Evolutionary conservation across 139 green algal species (phyloP).

Genomic region (Chlorella sp.): DNA sequence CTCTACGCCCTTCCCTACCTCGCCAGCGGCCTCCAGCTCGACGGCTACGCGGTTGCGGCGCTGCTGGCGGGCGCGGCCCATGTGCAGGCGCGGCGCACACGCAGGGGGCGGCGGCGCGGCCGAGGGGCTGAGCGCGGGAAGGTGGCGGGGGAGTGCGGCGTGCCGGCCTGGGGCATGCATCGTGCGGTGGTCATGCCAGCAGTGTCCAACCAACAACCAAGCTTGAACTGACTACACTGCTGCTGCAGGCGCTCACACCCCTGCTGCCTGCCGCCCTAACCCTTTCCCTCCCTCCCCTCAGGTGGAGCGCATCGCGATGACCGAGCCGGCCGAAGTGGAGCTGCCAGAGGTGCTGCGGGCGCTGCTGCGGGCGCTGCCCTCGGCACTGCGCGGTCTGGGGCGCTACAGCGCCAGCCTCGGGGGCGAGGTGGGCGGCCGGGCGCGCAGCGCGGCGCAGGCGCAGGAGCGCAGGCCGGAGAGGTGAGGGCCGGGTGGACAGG

Average conservation of each 20-base stretch:
- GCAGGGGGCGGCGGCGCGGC: not conserved
- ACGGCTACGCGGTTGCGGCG: constrained; percentile 50
- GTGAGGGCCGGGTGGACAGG: not conserved
- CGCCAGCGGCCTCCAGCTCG: constrained; percentile 58
- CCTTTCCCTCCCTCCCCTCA: not conserved
- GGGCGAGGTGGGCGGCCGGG: constrained; percentile 8
- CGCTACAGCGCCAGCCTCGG: constrained; percentile 22
- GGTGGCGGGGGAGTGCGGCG: too few relatives aligned
- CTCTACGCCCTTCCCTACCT: constrained; percentile 70
- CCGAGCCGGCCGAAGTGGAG: constrained; percentile 34
- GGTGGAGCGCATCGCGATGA: constrained; percentile 40
- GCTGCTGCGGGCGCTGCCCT: constrained; percentile 8
- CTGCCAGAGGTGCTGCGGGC: constrained; percentile 19
- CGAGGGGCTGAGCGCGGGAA: not conserved
- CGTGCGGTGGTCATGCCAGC: not conserved
- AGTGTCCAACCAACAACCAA: not conserved
- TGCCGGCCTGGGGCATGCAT: too few relatives aligned
- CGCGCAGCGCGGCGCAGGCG: constrained; percentile 15
- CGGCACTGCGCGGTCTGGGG: constrained; percentile 7
- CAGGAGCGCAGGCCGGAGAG: constrained; percentile 19
- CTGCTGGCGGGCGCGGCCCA: constrained; percentile 55
- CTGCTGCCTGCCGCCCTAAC: not conserved
- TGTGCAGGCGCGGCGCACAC: constrained; percentile 52
- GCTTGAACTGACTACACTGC: not conserved
- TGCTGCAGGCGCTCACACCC: not conserved